phyloP scores from a whole-genome alignment of 768 basidiomycete genomes.

The Termitomyces eurrhizus region DNA sequence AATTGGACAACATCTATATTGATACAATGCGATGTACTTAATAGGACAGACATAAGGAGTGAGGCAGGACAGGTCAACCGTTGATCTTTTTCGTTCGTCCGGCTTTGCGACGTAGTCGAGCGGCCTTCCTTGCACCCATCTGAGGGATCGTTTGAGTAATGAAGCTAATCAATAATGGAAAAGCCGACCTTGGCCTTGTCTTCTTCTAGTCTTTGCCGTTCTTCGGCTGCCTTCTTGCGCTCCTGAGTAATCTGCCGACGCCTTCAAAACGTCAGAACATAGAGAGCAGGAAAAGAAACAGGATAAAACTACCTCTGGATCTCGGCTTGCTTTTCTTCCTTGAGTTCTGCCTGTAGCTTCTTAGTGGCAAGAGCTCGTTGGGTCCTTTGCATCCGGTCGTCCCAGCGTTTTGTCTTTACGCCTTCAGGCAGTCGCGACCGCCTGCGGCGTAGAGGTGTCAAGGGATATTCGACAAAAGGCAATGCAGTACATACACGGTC shows the following conservation, averaged over 20 bases:
- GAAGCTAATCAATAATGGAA: neutral
- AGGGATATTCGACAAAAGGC: neutral
- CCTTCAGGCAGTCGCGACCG: slow-evolving; percentile 65
- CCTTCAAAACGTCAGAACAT: slow-evolving; percentile 29
- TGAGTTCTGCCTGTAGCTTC: slow-evolving; percentile 68
- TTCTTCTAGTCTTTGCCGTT: slow-evolving; percentile 63
- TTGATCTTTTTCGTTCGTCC: slow-evolving; percentile 81
- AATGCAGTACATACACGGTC: slow-evolving; percentile 38
- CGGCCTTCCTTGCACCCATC: slow-evolving; percentile 82
- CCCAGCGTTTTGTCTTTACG: slow-evolving; percentile 64
- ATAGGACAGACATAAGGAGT: slow-evolving; percentile 7
- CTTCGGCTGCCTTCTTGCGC: slow-evolving; percentile 70
- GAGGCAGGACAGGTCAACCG: slow-evolving; percentile 39
- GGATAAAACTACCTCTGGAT: slow-evolving; percentile 44
- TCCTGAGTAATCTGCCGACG: slow-evolving; percentile 65
- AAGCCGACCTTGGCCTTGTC: slow-evolving; percentile 54
- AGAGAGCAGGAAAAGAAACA: neutral
- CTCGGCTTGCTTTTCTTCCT: slow-evolving; percentile 73
- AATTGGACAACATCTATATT: slow-evolving; percentile 7
- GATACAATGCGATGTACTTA: slow-evolving; percentile 8
- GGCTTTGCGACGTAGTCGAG: slow-evolving; percentile 64
- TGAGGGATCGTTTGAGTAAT: slow-evolving; percentile 21
- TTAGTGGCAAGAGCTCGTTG: slow-evolving; percentile 67
- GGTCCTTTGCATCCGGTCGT: slow-evolving; percentile 65
- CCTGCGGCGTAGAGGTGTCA: slow-evolving; percentile 31